phyloP scores from a whole-genome alignment of 2,329 filamentous ascomycete species.

The Juglanconis sp. region DNA sequence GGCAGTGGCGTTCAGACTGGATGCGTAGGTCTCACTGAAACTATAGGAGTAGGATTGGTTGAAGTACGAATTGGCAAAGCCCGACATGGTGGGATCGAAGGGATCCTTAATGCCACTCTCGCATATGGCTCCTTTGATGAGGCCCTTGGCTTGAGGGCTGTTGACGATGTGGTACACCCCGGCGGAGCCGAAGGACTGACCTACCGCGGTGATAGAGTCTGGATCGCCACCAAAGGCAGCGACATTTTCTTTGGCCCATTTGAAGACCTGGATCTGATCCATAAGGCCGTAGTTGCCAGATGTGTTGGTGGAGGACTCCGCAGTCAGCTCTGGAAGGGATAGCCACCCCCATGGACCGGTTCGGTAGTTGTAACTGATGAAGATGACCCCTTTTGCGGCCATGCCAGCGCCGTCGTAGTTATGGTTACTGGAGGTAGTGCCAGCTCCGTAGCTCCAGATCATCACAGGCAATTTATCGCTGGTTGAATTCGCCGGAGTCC shows the following conservation, averaged over 20 bases:
- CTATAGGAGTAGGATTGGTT: neutral
- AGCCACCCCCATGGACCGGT: neutral
- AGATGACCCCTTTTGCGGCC: neutral
- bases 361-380: neutral
- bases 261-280: slow-evolving; percentile 48
- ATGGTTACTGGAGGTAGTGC: neutral
- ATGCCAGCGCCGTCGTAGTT: neutral
- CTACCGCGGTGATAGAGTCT: slow-evolving; percentile 5
- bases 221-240: slow-evolving; percentile 50
- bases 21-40: neutral
- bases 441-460: neutral
- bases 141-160: neutral
- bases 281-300: slow-evolving; percentile 53
- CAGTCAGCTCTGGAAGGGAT: neutral
- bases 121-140: neutral
- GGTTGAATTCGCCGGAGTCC: neutral
- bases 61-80: neutral
- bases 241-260: slow-evolving; percentile 55
- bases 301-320: neutral
- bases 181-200: neutral
- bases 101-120: neutral
- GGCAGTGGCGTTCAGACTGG: neutral
- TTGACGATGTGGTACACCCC: neutral
- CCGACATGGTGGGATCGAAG: neutral
- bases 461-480: neutral